A percentile compares a stretch with the other conserved stretches of the same genome.
Conservation (phyloP, 768 basidiomycete species). For the Kockovaella imperatae region DNA sequence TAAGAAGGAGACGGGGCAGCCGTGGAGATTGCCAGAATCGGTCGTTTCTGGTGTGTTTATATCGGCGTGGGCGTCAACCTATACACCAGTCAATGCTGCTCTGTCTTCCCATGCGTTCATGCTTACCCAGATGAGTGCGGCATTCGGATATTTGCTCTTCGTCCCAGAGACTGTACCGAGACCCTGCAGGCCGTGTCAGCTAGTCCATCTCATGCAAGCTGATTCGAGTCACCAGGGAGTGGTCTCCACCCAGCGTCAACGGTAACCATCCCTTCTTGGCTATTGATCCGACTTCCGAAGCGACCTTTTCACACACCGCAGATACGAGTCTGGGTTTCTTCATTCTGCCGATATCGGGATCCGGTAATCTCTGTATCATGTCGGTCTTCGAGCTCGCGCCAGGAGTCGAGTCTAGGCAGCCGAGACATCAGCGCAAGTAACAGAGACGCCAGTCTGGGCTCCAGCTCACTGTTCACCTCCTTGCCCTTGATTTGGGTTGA, state of each 20-base stretch:
- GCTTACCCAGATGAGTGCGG: slow-evolving; percentile 71
- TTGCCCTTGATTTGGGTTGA: background rate
- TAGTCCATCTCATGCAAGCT: background rate
- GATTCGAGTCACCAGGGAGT: slow-evolving; percentile 63
- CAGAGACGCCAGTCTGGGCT: too few species aligned
- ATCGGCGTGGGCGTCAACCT: slow-evolving; percentile 89
- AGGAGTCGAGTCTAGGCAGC: too few species aligned
- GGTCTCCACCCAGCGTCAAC: slow-evolving; percentile 90
- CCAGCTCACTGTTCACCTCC: slow-evolving; percentile 44
- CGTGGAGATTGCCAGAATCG: slow-evolving; percentile 83
- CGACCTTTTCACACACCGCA: slow-evolving; percentile 68
- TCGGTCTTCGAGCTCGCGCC: slow-evolving; percentile 51
- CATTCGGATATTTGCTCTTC: slow-evolving; percentile 51
- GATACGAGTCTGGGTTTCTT: slow-evolving; percentile 87
- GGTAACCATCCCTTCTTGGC: slow-evolving; percentile 71
- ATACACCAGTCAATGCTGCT: background rate
- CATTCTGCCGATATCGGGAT: slow-evolving; percentile 77
- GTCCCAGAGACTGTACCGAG: slow-evolving; percentile 95
- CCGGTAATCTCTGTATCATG: slow-evolving; percentile 39
- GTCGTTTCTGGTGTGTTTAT: slow-evolving; percentile 86
- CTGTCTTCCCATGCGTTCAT: background rate
- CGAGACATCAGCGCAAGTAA: too few species aligned
- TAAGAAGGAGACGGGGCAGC: slow-evolving; percentile 96
- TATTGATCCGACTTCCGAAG: slow-evolving; percentile 66
- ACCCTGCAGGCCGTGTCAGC: slow-evolving; percentile 48